Conservation (phyloP, 2,329 filamentous ascomycete species). For the Cordyceps cicadae region DNA sequence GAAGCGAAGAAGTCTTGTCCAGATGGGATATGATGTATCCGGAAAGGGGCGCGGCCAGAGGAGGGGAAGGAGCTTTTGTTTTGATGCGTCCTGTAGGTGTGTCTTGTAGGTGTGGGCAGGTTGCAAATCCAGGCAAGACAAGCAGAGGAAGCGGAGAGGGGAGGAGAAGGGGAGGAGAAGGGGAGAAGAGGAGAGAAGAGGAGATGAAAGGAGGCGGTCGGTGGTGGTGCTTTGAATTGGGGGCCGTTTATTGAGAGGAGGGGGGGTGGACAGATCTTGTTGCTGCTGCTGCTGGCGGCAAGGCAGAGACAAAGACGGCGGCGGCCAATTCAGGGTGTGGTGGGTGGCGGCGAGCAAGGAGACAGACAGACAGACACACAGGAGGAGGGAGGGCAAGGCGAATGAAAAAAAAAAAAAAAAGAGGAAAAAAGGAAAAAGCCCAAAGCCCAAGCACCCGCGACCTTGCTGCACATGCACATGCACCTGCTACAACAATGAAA, state of each 20-base stretch:
- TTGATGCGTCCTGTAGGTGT: not conserved
- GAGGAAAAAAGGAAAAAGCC: too few species aligned
- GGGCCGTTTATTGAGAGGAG: too few species aligned
- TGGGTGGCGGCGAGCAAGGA: too few species aligned
- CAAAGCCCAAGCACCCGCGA: not conserved
- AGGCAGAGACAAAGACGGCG: not conserved
- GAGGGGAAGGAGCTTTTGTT: slow-evolving; percentile 9
- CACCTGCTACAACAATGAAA: not conserved
- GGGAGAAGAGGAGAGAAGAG: not conserved
- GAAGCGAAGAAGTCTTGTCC: slow-evolving; percentile 4
- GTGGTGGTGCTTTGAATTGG: too few species aligned
- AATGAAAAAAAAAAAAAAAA: too few species aligned
- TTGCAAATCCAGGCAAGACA: slow-evolving; percentile 6
- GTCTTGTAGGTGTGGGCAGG: slow-evolving; percentile 4
- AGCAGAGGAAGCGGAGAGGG: not conserved
- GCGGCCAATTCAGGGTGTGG: not conserved
- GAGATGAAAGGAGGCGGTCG: not conserved
- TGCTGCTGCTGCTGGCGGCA: not conserved
- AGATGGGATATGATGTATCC: slow-evolving; percentile 1
- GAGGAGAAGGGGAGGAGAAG: not conserved
- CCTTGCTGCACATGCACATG: not conserved
- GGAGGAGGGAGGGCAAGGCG: too few species aligned
- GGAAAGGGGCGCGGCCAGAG: slow-evolving; percentile 11
- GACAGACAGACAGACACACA: too few species aligned
- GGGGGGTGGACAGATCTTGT: too few species aligned